A percentile compares a stretch with the other conserved stretches of the same genome.
Conservation (phyloP, 306 rosid species). For the Prunus mume region DNA sequence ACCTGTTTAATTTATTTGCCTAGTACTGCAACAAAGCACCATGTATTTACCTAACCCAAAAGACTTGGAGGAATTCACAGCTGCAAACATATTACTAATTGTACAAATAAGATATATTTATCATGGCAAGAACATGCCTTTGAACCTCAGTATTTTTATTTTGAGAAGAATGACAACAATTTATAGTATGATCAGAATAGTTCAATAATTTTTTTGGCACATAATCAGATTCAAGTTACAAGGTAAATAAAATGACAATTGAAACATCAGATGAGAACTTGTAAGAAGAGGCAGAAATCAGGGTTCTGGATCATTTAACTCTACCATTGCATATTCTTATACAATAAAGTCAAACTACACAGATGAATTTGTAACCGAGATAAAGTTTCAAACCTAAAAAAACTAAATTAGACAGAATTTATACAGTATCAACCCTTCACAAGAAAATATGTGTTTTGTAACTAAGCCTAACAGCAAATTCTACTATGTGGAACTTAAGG, state of each 20-base stretch:
- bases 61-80: neutral
- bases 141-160: neutral
- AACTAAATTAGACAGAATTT: no score
- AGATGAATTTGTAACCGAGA: neutral
- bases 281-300: neutral
- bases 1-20: no score
- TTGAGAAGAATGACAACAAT: neutral
- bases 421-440: neutral
- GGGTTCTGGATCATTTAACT: neutral
- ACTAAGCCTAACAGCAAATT: neutral
- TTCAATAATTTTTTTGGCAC: no score
- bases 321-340: neutral
- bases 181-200: neutral
- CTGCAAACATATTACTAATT: neutral
- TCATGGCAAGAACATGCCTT: neutral
- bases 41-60: neutral
- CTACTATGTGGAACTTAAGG: neutral
- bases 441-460: neutral
- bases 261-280: neutral
- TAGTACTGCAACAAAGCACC: neutral
- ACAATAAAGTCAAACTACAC: neutral
- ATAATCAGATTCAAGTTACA: neutral
- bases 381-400: neutral
- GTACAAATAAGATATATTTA: no score
- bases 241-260: neutral